Evolutionary conservation across 225 moss, liverwort and hornwort species (phyloP), one percentile per base, ranked within the genome.

Genomic region (Physcomitrellopsis africana): DNA sequence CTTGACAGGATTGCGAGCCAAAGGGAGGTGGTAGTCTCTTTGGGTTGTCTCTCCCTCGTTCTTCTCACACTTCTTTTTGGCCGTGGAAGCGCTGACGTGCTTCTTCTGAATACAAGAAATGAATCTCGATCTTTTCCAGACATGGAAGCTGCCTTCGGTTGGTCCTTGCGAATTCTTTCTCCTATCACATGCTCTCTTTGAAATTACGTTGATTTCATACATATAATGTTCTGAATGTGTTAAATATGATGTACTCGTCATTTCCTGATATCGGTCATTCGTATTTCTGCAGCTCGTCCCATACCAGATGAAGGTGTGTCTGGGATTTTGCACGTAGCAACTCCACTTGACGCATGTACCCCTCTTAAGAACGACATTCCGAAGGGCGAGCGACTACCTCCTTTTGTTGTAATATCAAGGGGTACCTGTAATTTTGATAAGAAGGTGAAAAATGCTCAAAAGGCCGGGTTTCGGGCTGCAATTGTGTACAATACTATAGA

Each of bases 101-200:
- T 94, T 8, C 52, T 95, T 46, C 85, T 95, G 74, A 94, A 93
- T 42, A 87, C 89, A 7, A 81, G 77, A 67, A 95, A 95, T 70
- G 95, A 95, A 68, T 91, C 95, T 52, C 81, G 90, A 41, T 89
- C 90, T 3, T 99, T 93, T 73, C 84, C 87, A 19, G 97, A 99
- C 63, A 89, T 99, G 93, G 97, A 99, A 72, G 86, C 95, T 16
- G 89, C 91, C 73, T 99, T 99, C 62, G 87, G 97, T 99, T 63
- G 78, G 93, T 66, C 53, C 26, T 22, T 23, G 7, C 13, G 11
- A 45, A 46, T 67, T 20, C 5, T 48, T 60, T n/a, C 54, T 72
- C 48, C 26, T 24, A 5, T 66, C 6, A 47, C 64, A 1, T 51
- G 12, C 32, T 37, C 0, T 7, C 32, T 37, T 37, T 37, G 32